These are phyloP conservation scores for Penstemon davidsonii DNA, from an alignment of 257 asterid genomes.

Conservation along the genomic window DNA sequence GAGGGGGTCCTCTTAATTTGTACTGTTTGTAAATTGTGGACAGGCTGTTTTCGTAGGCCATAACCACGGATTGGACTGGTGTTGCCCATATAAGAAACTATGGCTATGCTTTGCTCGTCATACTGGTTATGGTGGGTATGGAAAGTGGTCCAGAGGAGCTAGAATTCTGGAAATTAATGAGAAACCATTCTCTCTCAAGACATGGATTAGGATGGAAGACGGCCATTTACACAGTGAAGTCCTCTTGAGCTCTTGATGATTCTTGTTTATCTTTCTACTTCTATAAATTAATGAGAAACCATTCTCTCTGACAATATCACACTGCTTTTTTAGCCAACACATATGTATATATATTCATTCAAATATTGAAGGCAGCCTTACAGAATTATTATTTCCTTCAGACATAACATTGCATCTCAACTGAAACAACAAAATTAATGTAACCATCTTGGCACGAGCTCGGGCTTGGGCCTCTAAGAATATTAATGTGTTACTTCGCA, in stretches of 20 bases:
- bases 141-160: conserved; percentile 80
- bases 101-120: conserved; percentile 95
- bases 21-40: conserved; percentile 20
- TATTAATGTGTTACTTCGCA: too few relatives aligned
- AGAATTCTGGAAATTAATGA: conserved; percentile 61
- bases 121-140: conserved; percentile 97
- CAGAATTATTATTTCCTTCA: too few relatives aligned
- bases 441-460: too few relatives aligned
- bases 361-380: too few relatives aligned
- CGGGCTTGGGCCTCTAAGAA: too few relatives aligned
- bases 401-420: too few relatives aligned
- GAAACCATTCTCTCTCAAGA: conserved; percentile 62
- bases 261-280: too few relatives aligned
- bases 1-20: background rate
- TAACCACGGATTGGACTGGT: conserved; percentile 97
- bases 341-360: too few relatives aligned
- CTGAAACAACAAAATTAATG: too few relatives aligned
- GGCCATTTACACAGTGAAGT: conserved; percentile 61
- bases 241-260: conserved; percentile 47
- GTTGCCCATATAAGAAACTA: conserved; percentile 72
- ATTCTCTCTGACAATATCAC: too few relatives aligned
- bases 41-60: conserved; percentile 93
- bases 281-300: too few relatives aligned
- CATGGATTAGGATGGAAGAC: conserved; percentile 94
- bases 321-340: too few relatives aligned